phyloP scores from a whole-genome alignment of 1,284 basidiomycete species.

The Trichosporon faecale region DNA sequence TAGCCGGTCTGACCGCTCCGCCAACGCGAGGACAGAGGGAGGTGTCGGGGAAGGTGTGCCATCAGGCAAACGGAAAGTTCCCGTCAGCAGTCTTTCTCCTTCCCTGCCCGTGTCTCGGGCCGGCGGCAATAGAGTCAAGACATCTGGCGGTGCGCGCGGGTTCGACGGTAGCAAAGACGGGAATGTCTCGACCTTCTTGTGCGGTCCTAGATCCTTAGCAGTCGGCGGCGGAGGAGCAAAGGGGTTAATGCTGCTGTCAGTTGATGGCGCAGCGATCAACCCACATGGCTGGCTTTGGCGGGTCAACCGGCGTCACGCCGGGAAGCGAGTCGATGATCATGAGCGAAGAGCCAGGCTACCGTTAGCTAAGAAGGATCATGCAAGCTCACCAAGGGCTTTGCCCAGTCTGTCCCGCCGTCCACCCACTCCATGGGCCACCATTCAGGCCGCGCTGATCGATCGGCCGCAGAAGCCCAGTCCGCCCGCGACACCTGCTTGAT shows the following conservation, averaged over 20 bases:
- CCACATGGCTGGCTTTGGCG: conserved; percentile 42
- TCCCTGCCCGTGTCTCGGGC: not conserved
- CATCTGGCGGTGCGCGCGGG: conserved; percentile 24
- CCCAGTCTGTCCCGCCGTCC: conserved; percentile 20
- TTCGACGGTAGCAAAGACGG: conserved; percentile 34
- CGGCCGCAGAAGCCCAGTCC: conserved; percentile 1
- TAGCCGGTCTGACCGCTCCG: conserved; percentile 33
- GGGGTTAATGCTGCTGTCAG: conserved; percentile 26
- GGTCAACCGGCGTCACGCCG: conserved; percentile 39
- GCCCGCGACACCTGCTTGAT: conserved; percentile 2
- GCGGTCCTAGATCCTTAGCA: conserved; percentile 19
- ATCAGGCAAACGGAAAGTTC: conserved; percentile 28
- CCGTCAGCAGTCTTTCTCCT: conserved; percentile 30
- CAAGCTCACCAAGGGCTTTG: conserved; percentile 22
- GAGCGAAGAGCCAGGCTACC: conserved; percentile 38
- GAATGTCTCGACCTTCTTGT: conserved; percentile 32
- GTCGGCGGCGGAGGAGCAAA: conserved; percentile 11
- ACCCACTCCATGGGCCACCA: conserved; percentile 26
- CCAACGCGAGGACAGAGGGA: conserved; percentile 23
- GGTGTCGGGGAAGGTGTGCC: not conserved
- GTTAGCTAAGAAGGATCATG: not conserved
- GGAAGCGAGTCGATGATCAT: conserved; percentile 44
- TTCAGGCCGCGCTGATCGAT: not conserved
- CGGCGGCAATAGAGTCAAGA: conserved; percentile 27
- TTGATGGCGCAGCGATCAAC: not conserved